phyloP scores from a whole-genome alignment of 306 rosid genomes.

The Dicorynia guianensis region DNA sequence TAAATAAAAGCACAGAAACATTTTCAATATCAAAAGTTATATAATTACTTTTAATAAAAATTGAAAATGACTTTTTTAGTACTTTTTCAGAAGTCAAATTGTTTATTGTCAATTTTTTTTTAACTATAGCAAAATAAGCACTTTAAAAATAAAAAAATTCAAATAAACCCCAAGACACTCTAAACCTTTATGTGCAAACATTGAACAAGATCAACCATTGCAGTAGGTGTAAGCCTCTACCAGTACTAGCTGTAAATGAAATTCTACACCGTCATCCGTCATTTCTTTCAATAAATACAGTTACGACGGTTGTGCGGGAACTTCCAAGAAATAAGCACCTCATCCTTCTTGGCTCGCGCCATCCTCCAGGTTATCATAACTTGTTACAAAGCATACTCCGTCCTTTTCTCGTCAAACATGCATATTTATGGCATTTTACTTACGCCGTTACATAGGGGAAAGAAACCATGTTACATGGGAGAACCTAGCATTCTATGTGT shows the following conservation, averaged over 20 bases:
- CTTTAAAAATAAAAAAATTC: background rate
- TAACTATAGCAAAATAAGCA: background rate
- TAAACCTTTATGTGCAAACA: too few species aligned
- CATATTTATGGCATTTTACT: slow-evolving; percentile 16
- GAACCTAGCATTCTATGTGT: slow-evolving; percentile 34
- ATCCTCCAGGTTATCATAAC: background rate
- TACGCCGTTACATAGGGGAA: background rate
- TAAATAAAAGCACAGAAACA: too few species aligned
- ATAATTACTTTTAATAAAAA: too few species aligned
- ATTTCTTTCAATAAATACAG: background rate
- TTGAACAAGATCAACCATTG: too few species aligned
- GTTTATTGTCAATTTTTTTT: too few species aligned
- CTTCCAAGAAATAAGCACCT: background rate
- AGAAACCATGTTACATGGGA: background rate
- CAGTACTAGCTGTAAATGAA: background rate
- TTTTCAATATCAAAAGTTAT: too few species aligned
- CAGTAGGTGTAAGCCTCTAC: too few species aligned
- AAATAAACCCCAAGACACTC: too few species aligned
- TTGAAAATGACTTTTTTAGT: too few species aligned
- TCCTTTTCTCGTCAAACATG: background rate
- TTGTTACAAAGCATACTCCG: background rate
- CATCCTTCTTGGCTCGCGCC: background rate
- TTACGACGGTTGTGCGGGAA: background rate
- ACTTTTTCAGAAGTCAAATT: too few species aligned
- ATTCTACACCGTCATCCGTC: background rate